Base-by-base conservation (phyloP, 2,329 filamentous ascomycete species). In the Tolypocladium cylindrosporum region DNA sequence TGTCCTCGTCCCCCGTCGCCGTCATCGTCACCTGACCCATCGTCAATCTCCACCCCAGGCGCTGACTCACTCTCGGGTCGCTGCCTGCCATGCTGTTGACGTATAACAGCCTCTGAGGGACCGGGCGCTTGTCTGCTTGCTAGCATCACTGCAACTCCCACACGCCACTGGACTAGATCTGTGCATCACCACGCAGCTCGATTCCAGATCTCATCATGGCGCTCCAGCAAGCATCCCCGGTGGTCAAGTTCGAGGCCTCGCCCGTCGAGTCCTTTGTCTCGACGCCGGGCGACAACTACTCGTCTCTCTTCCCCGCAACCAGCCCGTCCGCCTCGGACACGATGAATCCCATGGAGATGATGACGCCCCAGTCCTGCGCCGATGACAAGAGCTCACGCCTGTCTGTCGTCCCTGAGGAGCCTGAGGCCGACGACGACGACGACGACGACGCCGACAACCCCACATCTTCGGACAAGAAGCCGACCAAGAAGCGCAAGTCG, bases 401-500 rank as follows among this genome's bases (percentile, higher is more conserved):
- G 34, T 58, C 66, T 36, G 62, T 59, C 51, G 60, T 69, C 39
- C 63, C 70, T 43, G 65, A 68, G 59, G 58, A 63, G 39, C 58
- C 59, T 40, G 55, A 63, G 39, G 56, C 61, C 7, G 60, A 65
- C 1, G 34, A 63, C 2, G 57, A 64, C 2, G 59, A 64, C 2
- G 59, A 48, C 14, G 45, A 48, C 7, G 31, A 34, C 31, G 31
- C 7, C 31, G 31, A 62, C 6, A 57, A 64, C 5, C 52, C 63
- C 8, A 58, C 66, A 1, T 59, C 67, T 1, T 60, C 67, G 0
- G 82, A 87, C 53, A 90, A 89, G 80, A 94, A 90, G 77, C 80
- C 83, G 1, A 77, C 81, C 41, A 97, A 97, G 84, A 97, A 97
- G 84, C 83, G 94, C 68, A 99, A 97, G 78, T 97, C 94, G 54